Conservation (phyloP, 2,329 filamentous ascomycete species). For the Botryotinia globosa region DNA sequence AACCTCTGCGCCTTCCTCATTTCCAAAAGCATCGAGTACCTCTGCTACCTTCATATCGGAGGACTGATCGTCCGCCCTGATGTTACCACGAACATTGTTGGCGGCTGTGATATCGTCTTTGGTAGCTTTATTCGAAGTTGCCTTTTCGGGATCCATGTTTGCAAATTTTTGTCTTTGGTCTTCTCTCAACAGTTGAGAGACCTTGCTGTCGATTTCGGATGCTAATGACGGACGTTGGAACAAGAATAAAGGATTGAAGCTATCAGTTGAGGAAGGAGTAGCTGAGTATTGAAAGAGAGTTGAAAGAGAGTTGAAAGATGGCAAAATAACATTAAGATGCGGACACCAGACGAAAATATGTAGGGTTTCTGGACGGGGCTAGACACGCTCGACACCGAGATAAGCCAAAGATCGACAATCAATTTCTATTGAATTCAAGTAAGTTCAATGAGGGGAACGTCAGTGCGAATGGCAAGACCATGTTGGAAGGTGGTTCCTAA, state of each 20-base stretch:
- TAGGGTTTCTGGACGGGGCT: conserved; percentile 5
- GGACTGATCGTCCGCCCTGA: conserved; percentile 18
- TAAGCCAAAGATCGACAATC: conserved; percentile 18
- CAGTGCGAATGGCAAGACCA: conserved; percentile 4
- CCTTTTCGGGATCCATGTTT: conserved; percentile 2
- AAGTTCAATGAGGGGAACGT: conserved; percentile 7
- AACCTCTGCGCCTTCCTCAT: conserved; percentile 26
- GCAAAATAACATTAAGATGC: neutral
- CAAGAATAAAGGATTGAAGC: neutral
- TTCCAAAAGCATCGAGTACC: conserved; percentile 24
- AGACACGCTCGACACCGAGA: conserved; percentile 11
- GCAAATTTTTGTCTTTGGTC: neutral
- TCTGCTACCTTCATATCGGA: conserved; percentile 24
- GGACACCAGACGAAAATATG: conserved; percentile 14
- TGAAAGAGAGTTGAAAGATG: neutral
- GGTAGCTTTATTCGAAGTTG: neutral
- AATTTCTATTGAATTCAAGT: conserved; percentile 17
- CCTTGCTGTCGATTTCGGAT: neutral
- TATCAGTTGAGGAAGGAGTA: conserved; percentile 1
- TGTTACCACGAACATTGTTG: conserved; percentile 7
- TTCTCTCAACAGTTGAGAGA: neutral
- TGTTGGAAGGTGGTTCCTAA: conserved; percentile 14
- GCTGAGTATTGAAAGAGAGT: neutral
- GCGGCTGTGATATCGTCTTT: conserved; percentile 9
- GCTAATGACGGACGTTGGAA: neutral